phyloP scores from a whole-genome alignment of 176 grass and related monocot genomes.

The sorghum (Sorghum bicolor) region DNA sequence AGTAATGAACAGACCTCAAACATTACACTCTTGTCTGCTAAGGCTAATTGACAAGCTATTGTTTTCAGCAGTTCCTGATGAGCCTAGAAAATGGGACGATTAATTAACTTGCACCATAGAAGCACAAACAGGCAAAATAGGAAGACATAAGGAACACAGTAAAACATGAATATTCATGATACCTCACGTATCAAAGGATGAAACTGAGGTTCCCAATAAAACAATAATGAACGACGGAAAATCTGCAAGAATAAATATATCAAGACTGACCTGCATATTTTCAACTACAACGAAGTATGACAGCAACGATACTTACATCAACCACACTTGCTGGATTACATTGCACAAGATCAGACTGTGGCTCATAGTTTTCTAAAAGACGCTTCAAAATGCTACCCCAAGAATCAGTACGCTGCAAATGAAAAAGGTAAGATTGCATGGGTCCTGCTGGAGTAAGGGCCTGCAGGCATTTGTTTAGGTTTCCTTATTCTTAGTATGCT shows the following conservation, averaged over 20 bases:
- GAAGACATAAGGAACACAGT: neutral
- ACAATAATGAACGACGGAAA: neutral
- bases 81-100: neutral
- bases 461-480: neutral
- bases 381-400: neutral
- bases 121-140: neutral
- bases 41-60: neutral
- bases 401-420: constrained; percentile 15
- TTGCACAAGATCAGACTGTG: neutral
- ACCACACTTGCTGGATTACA: neutral
- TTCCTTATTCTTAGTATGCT: too few species aligned
- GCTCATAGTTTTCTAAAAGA: neutral
- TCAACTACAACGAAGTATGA: neutral
- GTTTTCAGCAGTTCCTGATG: neutral
- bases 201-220: constrained; percentile 19
- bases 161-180: neutral
- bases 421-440: neutral
- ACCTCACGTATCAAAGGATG: constrained; percentile 31
- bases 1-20: constrained; percentile 3
- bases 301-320: neutral
- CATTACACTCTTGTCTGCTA: neutral
- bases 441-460: neutral
- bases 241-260: neutral
- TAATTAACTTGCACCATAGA: neutral
- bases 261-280: neutral